Percentiles rank a stretch among this genome's conserved stretches.
phyloP scores from a whole-genome alignment of 371 early-diverging fungal species.

The Actinomortierella ambigua region DNA sequence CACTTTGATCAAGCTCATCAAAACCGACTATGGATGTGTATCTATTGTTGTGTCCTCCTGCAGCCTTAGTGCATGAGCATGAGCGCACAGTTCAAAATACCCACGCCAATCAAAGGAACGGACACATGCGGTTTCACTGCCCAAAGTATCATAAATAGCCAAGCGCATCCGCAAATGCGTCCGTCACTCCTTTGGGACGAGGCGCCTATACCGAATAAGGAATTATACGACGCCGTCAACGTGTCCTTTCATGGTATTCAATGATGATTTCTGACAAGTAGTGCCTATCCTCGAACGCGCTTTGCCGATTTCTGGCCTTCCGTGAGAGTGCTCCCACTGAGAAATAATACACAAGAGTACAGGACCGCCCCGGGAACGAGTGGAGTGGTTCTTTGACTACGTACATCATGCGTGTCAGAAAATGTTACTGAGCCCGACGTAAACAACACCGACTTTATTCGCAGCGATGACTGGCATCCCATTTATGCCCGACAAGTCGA shows the following conservation, averaged over 20 bases:
- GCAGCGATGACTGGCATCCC: not conserved
- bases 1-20: too few relatives aligned
- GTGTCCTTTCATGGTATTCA: constrained; percentile 27
- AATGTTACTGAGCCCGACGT: not conserved
- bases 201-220: constrained; percentile 29
- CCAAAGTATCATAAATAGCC: constrained; percentile 6
- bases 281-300: constrained; percentile 19
- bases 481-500: constrained; percentile 3
- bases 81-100: constrained; percentile 45
- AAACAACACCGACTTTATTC: constrained; percentile 3
- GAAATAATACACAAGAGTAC: constrained; percentile 1
- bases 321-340: constrained; percentile 1
- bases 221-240: constrained; percentile 35
- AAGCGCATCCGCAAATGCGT: constrained; percentile 6
- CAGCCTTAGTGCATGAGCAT: constrained; percentile 33
- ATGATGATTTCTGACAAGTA: constrained; percentile 31
- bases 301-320: not conserved
- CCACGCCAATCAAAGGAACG: constrained; percentile 9
- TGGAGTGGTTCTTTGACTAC: not conserved
- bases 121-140: constrained; percentile 17
- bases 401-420: not conserved
- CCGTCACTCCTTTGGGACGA: constrained; percentile 47
- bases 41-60: constrained; percentile 26
- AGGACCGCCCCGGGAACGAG: not conserved
- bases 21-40: too few relatives aligned